Evolutionary conservation across 768 basidiomycete species (phyloP).

Genomic region (Agrocybe praecox): DNA sequence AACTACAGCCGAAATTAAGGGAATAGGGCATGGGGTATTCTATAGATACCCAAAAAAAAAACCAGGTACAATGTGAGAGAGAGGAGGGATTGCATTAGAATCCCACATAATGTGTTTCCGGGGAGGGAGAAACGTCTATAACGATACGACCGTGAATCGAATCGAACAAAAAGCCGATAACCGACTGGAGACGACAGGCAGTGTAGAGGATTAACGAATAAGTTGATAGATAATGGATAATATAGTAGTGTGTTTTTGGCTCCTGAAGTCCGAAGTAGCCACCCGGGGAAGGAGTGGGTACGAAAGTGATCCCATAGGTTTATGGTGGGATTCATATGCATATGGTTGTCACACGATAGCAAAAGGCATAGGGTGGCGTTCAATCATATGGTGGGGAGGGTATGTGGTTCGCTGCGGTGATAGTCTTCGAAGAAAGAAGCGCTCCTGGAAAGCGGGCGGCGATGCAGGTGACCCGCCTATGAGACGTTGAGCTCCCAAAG

Average conservation of each 20-base stretch:
- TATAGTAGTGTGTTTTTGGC: neutral
- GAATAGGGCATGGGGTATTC: slow-evolving; percentile 16
- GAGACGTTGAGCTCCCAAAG: slow-evolving; percentile 47
- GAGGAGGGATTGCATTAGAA: neutral
- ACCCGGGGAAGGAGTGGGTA: neutral
- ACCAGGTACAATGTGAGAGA: slow-evolving; percentile 6
- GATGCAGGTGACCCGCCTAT: slow-evolving; percentile 12
- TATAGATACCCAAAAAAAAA: slow-evolving; percentile 8
- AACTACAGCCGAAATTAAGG: slow-evolving; percentile 16
- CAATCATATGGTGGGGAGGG: slow-evolving; percentile 3
- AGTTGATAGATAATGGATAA: neutral
- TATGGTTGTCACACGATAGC: neutral
- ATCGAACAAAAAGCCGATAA: neutral
- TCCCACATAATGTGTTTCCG: slow-evolving; percentile 11
- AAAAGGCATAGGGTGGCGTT: neutral
- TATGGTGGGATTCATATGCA: neutral
- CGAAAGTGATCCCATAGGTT: neutral
- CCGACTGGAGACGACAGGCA: slow-evolving; percentile 5
- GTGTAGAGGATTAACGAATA: neutral
- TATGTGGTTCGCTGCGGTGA: neutral
- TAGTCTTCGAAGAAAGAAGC: slow-evolving; percentile 1
- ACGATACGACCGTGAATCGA: neutral
- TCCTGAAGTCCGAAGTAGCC: neutral
- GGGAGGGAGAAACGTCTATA: slow-evolving; percentile 5
- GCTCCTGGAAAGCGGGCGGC: neutral